Evolutionary conservation across 2,329 filamentous ascomycete species (phyloP).

Genomic region (Exutisphaerella laricina): DNA sequence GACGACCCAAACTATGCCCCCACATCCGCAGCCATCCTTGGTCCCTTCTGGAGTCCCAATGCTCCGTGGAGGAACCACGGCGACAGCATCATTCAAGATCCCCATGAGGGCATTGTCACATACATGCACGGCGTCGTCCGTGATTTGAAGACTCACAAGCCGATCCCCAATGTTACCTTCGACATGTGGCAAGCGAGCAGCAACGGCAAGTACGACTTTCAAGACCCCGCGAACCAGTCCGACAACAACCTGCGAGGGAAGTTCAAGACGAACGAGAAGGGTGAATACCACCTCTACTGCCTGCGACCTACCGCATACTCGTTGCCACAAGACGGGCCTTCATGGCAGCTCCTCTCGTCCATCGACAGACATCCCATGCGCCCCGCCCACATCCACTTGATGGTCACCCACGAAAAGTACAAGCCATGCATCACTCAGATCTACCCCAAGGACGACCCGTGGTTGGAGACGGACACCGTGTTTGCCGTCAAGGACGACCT

Average conservation of each 20-base stretch:
- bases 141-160: slow-evolving; percentile 59
- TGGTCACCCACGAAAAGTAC: slow-evolving; percentile 20
- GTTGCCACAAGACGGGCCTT: slow-evolving; percentile 59
- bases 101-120: slow-evolving; percentile 53
- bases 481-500: slow-evolving; percentile 59
- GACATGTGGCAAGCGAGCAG: slow-evolving; percentile 74
- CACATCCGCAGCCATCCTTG: slow-evolving; percentile 71
- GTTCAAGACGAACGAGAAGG: slow-evolving; percentile 64
- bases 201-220: slow-evolving; percentile 66
- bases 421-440: slow-evolving; percentile 25
- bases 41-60: slow-evolving; percentile 72
- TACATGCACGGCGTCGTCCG: slow-evolving; percentile 65
- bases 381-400: slow-evolving; percentile 54
- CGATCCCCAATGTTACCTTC: slow-evolving; percentile 62
- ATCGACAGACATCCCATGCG: slow-evolving; percentile 56
- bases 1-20: slow-evolving; percentile 57
- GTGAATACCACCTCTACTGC: slow-evolving; percentile 69
- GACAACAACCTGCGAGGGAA: slow-evolving; percentile 73
- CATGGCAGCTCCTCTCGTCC: slow-evolving; percentile 47
- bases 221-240: slow-evolving; percentile 64
- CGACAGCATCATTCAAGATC: slow-evolving; percentile 59
- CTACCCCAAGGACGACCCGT: slow-evolving; percentile 52
- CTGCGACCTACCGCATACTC: slow-evolving; percentile 68
- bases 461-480: slow-evolving; percentile 54
- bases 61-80: slow-evolving; percentile 62